phyloP scores from a whole-genome alignment of 139 green algal genomes.

The Bryopsis sp. region DNA sequence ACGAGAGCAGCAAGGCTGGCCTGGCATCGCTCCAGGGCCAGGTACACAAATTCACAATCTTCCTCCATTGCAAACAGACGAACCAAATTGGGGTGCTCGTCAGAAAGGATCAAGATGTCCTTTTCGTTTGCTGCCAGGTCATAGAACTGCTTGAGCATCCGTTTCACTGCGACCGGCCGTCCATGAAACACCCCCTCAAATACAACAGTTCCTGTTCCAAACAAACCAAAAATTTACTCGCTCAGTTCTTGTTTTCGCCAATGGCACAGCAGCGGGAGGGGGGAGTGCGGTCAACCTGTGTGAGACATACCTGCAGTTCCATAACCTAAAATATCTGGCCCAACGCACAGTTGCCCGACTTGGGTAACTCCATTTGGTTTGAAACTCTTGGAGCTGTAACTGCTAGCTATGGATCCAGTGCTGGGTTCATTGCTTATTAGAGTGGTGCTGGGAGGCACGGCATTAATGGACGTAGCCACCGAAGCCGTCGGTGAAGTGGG shows the following conservation, averaged over 20 bases:
- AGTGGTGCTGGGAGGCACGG: too few relatives aligned
- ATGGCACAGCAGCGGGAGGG: too few relatives aligned
- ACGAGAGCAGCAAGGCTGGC: slow-evolving; percentile 40
- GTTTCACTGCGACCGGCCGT: slow-evolving; percentile 80
- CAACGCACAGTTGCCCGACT: slow-evolving; percentile 45
- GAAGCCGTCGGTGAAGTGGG: too few relatives aligned
- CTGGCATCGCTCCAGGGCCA: slow-evolving; percentile 87
- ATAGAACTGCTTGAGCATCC: slow-evolving; percentile 76
- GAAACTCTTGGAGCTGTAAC: too few relatives aligned
- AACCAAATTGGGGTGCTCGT: slow-evolving; percentile 94
- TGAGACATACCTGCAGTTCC: slow-evolving; percentile 39
- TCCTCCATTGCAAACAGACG: slow-evolving; percentile 95
- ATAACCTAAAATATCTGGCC: slow-evolving; percentile 53
- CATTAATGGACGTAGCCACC: too few relatives aligned
- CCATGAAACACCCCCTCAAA: slow-evolving; percentile 76
- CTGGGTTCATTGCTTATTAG: too few relatives aligned
- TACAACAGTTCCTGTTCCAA: slow-evolving; percentile 66
- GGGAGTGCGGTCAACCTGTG: background rate
- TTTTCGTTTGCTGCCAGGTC: slow-evolving; percentile 84
- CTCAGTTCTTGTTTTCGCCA: too few relatives aligned
- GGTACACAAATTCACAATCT: slow-evolving; percentile 93
- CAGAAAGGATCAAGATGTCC: slow-evolving; percentile 71
- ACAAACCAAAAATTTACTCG: too few relatives aligned
- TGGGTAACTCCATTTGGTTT: too few relatives aligned
- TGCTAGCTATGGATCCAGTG: too few relatives aligned